phyloP scores from a whole-genome alignment of 169 alveolate genomes.

The Cryptosporidium sp. region DNA sequence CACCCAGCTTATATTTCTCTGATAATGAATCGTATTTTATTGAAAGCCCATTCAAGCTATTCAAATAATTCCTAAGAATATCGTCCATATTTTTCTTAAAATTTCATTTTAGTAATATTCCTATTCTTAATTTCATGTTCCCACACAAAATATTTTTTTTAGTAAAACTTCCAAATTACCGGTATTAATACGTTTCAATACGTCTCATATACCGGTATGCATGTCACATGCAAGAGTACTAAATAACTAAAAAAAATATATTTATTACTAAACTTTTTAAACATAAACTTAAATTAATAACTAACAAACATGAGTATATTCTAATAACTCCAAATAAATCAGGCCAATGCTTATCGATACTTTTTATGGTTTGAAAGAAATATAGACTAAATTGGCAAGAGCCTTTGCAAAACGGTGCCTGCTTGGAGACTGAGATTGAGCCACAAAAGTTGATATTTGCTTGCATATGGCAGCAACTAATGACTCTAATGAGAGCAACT shows the following conservation, averaged over 20 bases:
- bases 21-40: constrained; percentile 1
- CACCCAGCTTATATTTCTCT: constrained; percentile 5
- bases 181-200: neutral
- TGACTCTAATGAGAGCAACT: constrained; percentile 55
- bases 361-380: constrained; percentile 53
- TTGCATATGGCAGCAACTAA: constrained; percentile 66
- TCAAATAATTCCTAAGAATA: constrained; percentile 20
- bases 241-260: neutral
- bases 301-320: neutral
- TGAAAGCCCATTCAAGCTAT: constrained; percentile 16
- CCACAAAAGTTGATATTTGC: constrained; percentile 75
- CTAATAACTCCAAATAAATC: neutral
- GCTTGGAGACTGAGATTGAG: constrained; percentile 74
- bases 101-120: neutral
- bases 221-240: neutral
- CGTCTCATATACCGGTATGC: neutral
- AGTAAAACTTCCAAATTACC: neutral
- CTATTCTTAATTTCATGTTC: neutral
- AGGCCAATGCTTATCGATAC: neutral
- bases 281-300: neutral
- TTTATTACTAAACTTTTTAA: neutral
- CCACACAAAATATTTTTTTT: neutral
- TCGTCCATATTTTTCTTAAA: constrained; percentile 2
- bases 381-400: constrained; percentile 61
- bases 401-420: constrained; percentile 73